Base-by-base conservation (phyloP, 2,329 filamentous ascomycete species). In the Aurifilum marmelostoma region DNA sequence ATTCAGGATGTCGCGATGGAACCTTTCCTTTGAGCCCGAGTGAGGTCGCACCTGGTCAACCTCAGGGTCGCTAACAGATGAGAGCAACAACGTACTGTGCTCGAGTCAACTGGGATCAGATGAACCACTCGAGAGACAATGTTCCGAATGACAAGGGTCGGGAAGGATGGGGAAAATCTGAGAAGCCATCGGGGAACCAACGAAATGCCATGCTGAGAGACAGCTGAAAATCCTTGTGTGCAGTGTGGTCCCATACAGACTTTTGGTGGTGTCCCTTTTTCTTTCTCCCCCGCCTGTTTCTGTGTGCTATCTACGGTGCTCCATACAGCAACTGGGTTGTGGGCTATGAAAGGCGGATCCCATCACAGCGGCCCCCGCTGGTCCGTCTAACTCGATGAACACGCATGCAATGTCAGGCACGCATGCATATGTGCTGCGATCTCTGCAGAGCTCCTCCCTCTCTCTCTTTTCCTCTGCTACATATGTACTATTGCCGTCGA, bases 121-220 rank as follows among this genome's bases (percentile, higher is more conserved):
- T 43, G 41, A 56, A 24, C 54, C 37, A 32, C 21, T 18, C 24
- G 27, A 65, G 50, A 61, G 54, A 66, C 34, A 37, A n/a, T n/a
- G n/a, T n/a, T n/a, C n/a, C n/a, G 24, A 27, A 11, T 16, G 24
- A 56, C 63, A 56, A 62, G 67, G 63, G 52, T 47, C 56, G 54
- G 63, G 52, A 39, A 32, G 63, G 54, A 64, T 52, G 52, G 18
- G 63, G 34, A 66, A 64, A 37, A 52, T 50, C 60, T 64, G 29
- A 39, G 62, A 39, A 47, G 66, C 37, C 41, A 27, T 21, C 24
- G n/a, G 21, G n/a, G 43, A 29, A 50, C 56, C 34, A 63, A 62
- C 66, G 67, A 64, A 56, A 63, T 39, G 47, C 58, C 60, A 56
- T 60, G 50, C 37, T 63, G 43, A 62, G 58, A 65, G 65, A 43